Conservation (phyloP, 192 early-diverging fungal species). For the Glomus cerebriforme region DNA sequence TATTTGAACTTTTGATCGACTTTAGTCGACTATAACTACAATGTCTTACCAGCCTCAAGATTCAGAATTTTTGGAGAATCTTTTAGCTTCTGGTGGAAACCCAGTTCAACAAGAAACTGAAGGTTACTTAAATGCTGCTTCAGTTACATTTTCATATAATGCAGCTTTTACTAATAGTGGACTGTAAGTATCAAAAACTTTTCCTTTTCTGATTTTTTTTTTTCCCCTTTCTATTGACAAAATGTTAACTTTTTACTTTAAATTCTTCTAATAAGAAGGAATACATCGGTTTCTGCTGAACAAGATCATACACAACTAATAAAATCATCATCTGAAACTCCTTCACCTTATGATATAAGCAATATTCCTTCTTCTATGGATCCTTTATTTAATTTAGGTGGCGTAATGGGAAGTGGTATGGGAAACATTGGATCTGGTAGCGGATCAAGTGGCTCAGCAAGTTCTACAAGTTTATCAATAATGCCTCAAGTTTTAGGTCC, state of each 20-base stretch:
- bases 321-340: neutral
- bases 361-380: conserved; percentile 26
- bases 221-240: no score
- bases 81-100: neutral
- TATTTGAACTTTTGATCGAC: neutral
- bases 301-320: neutral
- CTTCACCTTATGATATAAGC: conserved; percentile 21
- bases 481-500: neutral
- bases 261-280: neutral
- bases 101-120: neutral
- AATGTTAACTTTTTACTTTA: neutral
- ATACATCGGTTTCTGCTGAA: neutral
- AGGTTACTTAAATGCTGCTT: neutral
- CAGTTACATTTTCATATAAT: neutral
- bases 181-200: neutral
- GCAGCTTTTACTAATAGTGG: neutral
- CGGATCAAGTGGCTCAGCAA: neutral
- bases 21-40: neutral
- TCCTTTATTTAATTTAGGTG: conserved; percentile 16
- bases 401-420: neutral
- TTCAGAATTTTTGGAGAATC: neutral
- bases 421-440: neutral
- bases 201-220: neutral
- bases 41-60: neutral
- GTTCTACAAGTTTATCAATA: neutral